Evolutionary conservation across 768 basidiomycete species (phyloP).

Genomic region (Lactarius indigo): DNA sequence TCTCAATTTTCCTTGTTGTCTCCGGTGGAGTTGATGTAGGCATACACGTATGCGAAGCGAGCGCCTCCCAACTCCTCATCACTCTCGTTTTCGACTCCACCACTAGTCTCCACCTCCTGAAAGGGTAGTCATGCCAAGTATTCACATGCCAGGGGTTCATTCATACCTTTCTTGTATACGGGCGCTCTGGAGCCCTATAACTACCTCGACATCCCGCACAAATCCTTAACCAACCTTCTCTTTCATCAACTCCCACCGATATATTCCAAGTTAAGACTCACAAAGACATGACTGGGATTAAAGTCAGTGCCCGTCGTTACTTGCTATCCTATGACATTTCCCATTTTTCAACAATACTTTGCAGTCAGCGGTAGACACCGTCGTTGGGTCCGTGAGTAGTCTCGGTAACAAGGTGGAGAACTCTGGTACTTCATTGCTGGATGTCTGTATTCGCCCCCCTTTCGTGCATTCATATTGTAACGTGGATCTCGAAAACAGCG

Average conservation of each 20-base stretch:
- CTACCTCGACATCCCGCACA: neutral
- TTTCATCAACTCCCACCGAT: neutral
- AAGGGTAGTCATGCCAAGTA: neutral
- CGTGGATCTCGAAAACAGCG: neutral
- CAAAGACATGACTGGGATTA: conserved; percentile 2
- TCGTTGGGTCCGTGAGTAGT: neutral
- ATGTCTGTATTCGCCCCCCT: conserved; percentile 1
- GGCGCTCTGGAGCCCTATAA: conserved; percentile 3
- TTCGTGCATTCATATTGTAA: neutral
- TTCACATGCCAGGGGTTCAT: conserved; percentile 8
- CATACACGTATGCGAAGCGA: neutral
- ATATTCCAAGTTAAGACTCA: neutral
- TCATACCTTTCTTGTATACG: neutral
- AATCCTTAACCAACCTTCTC: neutral
- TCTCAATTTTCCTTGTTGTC: neutral
- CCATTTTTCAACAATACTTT: neutral
- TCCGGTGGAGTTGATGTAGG: neutral
- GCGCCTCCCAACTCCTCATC: neutral
- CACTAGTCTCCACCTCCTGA: neutral
- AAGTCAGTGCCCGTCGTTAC: neutral
- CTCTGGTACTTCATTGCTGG: neutral
- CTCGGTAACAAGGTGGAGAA: neutral
- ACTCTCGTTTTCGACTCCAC: neutral
- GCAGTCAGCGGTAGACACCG: neutral
- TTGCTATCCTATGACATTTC: neutral